Conservation (phyloP, 2,329 filamentous ascomycete species). For the Paecilomyces formosus region DNA sequence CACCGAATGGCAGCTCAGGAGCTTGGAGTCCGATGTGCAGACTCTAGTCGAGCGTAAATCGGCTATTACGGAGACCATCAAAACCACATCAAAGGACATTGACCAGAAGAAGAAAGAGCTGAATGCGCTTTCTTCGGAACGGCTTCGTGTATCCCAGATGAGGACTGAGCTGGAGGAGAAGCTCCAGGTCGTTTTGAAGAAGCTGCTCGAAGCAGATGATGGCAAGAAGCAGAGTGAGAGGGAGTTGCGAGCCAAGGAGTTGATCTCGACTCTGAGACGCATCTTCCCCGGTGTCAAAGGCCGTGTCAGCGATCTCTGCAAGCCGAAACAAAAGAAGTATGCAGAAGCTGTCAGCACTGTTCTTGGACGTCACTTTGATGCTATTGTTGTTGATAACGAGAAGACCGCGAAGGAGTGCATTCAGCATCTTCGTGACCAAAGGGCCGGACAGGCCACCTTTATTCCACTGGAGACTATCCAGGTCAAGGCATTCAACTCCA, state of each 20-base stretch:
- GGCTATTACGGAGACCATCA: constrained; percentile 54
- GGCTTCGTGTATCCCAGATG: constrained; percentile 70
- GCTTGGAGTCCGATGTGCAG: constrained; percentile 63
- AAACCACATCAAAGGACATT: constrained; percentile 68
- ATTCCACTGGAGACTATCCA: constrained; percentile 97
- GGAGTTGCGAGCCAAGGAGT: constrained; percentile 71
- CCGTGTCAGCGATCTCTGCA: constrained; percentile 83
- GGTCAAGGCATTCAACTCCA: constrained; percentile 81
- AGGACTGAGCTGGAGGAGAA: constrained; percentile 89
- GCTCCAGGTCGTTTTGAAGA: constrained; percentile 69
- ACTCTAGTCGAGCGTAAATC: constrained; percentile 62
- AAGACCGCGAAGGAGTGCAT: constrained; percentile 93
- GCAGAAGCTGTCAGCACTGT: constrained; percentile 89
- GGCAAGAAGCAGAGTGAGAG: constrained; percentile 78
- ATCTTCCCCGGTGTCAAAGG: constrained; percentile 89
- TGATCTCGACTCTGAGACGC: constrained; percentile 76
- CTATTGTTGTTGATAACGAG: constrained; percentile 89
- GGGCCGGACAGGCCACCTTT: constrained; percentile 81
- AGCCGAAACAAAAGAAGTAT: constrained; percentile 94
- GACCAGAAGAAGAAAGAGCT: constrained; percentile 84
- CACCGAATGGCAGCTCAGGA: constrained; percentile 64
- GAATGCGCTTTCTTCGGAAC: constrained; percentile 76
- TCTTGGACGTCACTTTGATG: constrained; percentile 86
- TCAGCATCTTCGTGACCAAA: constrained; percentile 84
- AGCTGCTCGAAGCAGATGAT: constrained; percentile 78